Evolutionary conservation across 768 basidiomycete species (phyloP).

Genomic region (Boletus reticulatus): DNA sequence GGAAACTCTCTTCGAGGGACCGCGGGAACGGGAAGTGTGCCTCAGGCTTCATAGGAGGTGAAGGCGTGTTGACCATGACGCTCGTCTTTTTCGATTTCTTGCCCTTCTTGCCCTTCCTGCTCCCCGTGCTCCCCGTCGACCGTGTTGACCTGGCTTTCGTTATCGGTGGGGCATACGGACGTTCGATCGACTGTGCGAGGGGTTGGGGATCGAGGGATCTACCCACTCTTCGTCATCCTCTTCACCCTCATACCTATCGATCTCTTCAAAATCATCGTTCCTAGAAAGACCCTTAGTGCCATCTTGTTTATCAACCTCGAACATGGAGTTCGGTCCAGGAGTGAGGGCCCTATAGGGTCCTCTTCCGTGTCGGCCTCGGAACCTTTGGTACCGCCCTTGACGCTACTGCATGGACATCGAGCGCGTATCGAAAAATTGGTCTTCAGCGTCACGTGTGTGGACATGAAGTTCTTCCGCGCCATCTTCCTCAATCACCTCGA

Average conservation of each 20-base stretch:
- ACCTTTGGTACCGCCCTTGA: slow-evolving; percentile 40
- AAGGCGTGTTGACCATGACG: slow-evolving; percentile 39
- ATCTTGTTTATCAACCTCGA: slow-evolving; percentile 23
- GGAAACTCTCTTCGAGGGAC: slow-evolving; percentile 39
- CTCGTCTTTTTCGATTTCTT: slow-evolving; percentile 35
- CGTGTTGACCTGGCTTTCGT: slow-evolving; percentile 25
- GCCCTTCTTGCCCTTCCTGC: slow-evolving; percentile 33
- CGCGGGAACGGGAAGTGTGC: slow-evolving; percentile 68
- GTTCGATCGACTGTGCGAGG: slow-evolving; percentile 23
- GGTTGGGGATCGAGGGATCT: slow-evolving; percentile 54
- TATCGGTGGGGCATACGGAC: slow-evolving; percentile 28
- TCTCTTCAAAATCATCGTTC: slow-evolving; percentile 29
- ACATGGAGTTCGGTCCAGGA: slow-evolving; percentile 48
- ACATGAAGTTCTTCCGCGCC: slow-evolving; percentile 31
- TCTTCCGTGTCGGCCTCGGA: slow-evolving; percentile 70
- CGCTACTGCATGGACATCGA: slow-evolving; percentile 39
- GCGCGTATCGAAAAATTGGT: slow-evolving; percentile 56
- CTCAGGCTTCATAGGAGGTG: slow-evolving; percentile 26
- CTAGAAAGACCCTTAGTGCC: slow-evolving; percentile 25
- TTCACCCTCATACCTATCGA: slow-evolving; percentile 29
- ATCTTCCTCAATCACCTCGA: slow-evolving; percentile 27
- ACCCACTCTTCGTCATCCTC: slow-evolving; percentile 61
- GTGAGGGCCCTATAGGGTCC: slow-evolving; percentile 71
- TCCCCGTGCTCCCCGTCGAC: slow-evolving; percentile 24
- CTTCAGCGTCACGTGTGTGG: slow-evolving; percentile 32